phyloP scores from a whole-genome alignment of 768 basidiomycete genomes.

The Lactarius akahatsu region DNA sequence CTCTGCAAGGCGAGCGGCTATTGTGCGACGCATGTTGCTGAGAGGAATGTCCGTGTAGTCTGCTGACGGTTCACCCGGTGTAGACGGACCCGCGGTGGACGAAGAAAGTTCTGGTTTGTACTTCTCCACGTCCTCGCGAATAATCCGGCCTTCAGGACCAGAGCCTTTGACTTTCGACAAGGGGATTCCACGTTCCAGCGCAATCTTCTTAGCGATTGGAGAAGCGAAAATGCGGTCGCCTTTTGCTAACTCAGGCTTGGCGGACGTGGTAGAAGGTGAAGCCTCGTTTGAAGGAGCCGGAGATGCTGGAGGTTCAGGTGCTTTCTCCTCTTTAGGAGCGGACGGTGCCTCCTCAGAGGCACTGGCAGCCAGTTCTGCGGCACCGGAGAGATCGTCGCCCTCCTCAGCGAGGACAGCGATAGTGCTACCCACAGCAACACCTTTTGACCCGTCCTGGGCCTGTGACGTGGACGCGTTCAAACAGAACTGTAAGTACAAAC shows the following conservation, averaged over 20 bases:
- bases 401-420: conserved; percentile 95
- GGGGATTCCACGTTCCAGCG: conserved; percentile 90
- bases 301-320: conserved; percentile 45
- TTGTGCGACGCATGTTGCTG: conserved; percentile 92
- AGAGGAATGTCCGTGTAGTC: conserved; percentile 90
- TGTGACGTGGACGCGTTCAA: conserved; percentile 35
- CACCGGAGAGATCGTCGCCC: conserved; percentile 90
- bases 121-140: conserved; percentile 92
- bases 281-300: conserved; percentile 38
- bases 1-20: conserved; percentile 86
- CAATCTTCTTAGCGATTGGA: conserved; percentile 96
- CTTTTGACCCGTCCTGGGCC: conserved; percentile 84
- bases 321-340: conserved; percentile 37
- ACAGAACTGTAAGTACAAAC: neutral
- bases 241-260: conserved; percentile 55
- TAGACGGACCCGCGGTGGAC: conserved; percentile 46
- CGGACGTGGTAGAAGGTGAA: conserved; percentile 39
- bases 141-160: conserved; percentile 91
- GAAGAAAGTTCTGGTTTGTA: conserved; percentile 60
- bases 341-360: conserved; percentile 46
- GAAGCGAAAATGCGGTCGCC: conserved; percentile 91
- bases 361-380: conserved; percentile 67
- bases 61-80: conserved; percentile 48
- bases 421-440: conserved; percentile 77
- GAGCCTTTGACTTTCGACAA: conserved; percentile 87